Percentiles rank a stretch among this genome's conserved stretches.
Evolutionary conservation across 2,329 filamentous ascomycete species (phyloP).

Genomic region (Trichoderma sp.): DNA sequence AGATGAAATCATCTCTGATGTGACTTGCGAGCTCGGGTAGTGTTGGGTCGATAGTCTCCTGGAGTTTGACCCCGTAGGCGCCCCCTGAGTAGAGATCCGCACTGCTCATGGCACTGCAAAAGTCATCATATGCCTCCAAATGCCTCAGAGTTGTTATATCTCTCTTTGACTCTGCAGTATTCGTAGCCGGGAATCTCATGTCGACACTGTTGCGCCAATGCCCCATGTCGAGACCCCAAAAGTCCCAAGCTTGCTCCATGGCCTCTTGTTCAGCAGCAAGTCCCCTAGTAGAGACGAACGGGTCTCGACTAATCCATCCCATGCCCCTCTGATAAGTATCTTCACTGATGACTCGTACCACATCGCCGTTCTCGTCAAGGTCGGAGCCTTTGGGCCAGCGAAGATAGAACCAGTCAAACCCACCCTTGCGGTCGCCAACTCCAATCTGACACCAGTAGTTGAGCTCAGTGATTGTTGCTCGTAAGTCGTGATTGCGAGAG

Average conservation of each 20-base stretch:
- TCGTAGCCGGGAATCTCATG: slow-evolving; percentile 40
- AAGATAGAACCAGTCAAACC: slow-evolving; percentile 84
- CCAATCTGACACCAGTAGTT: slow-evolving; percentile 98
- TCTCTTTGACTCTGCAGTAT: neutral
- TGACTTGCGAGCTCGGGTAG: slow-evolving; percentile 53
- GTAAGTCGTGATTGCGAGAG: slow-evolving; percentile 68
- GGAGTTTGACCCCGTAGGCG: slow-evolving; percentile 43
- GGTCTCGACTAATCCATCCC: slow-evolving; percentile 70
- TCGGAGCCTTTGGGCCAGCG: slow-evolving; percentile 73
- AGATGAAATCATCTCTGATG: slow-evolving; percentile 49
- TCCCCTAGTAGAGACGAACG: slow-evolving; percentile 38
- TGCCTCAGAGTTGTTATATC: slow-evolving; percentile 20
- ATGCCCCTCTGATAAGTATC: slow-evolving; percentile 75
- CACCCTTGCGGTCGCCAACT: slow-evolving; percentile 82
- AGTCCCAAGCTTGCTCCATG: slow-evolving; percentile 62
- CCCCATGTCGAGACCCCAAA: slow-evolving; percentile 64
- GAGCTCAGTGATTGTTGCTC: slow-evolving; percentile 78
- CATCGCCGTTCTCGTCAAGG: slow-evolving; percentile 63
- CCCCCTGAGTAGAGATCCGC: slow-evolving; percentile 59
- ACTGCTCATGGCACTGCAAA: slow-evolving; percentile 61
- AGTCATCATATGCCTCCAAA: slow-evolving; percentile 52
- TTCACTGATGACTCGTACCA: slow-evolving; percentile 75
- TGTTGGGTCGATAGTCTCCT: slow-evolving; percentile 61
- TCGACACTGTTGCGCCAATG: slow-evolving; percentile 51
- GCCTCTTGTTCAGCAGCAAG: slow-evolving; percentile 59